Evolutionary conservation across 305 asterid species (phyloP).

Genomic region (Fraxinus ornus): DNA sequence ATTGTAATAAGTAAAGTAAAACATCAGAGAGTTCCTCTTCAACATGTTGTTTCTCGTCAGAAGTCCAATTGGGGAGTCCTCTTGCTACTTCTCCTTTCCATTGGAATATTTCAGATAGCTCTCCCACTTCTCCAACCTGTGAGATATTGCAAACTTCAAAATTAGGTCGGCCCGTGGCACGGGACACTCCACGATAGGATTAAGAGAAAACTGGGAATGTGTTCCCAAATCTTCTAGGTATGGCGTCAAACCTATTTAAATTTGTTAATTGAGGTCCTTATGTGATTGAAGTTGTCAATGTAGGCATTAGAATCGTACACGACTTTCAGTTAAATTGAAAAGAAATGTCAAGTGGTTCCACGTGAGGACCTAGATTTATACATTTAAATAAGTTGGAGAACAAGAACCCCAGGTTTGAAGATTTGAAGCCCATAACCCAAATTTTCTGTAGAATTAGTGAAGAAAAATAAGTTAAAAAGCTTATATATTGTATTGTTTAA

Average conservation of each 20-base stretch:
- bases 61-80: conserved; percentile 62
- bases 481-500: not conserved
- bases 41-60: conserved; percentile 50
- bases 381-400: too few species aligned
- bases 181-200: not conserved
- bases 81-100: conserved; percentile 75
- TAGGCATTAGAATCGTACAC: not conserved
- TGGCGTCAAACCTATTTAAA: too few species aligned
- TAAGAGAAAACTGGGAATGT: not conserved
- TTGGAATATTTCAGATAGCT: conserved; percentile 64
- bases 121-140: conserved; percentile 76
- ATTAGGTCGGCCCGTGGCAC: too few species aligned
- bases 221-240: not conserved
- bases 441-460: not conserved
- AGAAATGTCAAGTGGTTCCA: not conserved
- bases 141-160: not conserved
- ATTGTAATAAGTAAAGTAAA: conserved; percentile 49
- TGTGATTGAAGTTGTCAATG: not conserved
- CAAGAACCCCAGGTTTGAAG: not conserved
- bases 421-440: not conserved
- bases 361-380: not conserved
- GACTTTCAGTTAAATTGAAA: not conserved
- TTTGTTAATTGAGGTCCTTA: not conserved
- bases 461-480: too few species aligned
- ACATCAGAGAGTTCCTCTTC: conserved; percentile 71